Evolutionary conservation across 139 green algal species (phyloP), one percentile per base, ranked within the genome.

Genomic region (Trebouxia sp.): DNA sequence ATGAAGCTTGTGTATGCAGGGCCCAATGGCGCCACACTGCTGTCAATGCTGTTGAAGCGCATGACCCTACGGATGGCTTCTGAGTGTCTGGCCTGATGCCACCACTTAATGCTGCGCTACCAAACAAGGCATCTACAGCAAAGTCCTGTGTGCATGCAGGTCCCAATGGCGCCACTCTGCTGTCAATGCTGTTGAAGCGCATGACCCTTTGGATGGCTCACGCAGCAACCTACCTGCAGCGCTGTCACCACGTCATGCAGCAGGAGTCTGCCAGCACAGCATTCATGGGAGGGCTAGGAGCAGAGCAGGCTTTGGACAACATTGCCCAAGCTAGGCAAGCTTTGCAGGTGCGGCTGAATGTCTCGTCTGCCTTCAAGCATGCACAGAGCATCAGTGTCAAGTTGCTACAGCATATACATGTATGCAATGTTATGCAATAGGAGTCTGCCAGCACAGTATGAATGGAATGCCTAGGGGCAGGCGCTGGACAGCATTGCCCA

Each of bases 181-280:
- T 72, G 62, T 72, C 62, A 43, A 8, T 43, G 32, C 62, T 72
- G 9, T 35, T 72, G 62, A 72, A 72, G 14, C 62, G 62, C 32
- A 72, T 72, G 62, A 35, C 62, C 35, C 9, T 32, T 35, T 72
- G 62, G 62, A 72, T 72, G 35, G 62, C 62, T 0, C 9, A 5
- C 43, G 62, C 62, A 43, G 62, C 62, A 32, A 28, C 35, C n/a
- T 72, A 72, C 62, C 62, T 72, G 35, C 62, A 72, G 62, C 32
- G 62, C 14, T 72, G 62, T n/a, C 32, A 72, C 15, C 62, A 45
- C 20, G 62, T 15, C 3, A 43, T 15, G 8, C 62, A 72, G 24
- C 32, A 72, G 11, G 62, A 10, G 14, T 72, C 62, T 42, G 32
- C 35, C 8, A 72, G 62, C 62, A 43, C 28, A 30, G 62, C 62